These are phyloP conservation scores for Trypanosoma lewisi DNA, from an alignment of 208 protist genomes.

Conservation along the genomic window DNA sequence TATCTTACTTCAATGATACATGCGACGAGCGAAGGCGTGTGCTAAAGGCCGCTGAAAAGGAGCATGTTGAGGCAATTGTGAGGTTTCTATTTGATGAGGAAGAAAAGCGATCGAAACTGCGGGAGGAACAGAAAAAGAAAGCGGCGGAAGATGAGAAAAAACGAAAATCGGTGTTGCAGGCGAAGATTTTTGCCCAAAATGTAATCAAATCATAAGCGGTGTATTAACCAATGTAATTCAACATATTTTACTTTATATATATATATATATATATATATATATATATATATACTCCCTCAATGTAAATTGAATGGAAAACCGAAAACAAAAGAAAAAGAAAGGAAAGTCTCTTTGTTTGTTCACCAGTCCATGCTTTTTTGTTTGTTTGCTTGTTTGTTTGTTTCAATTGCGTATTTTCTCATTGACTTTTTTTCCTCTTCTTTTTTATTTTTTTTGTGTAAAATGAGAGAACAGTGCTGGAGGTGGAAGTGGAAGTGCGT, in stretches of 20 bases:
- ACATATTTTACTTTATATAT: slow-evolving; percentile 12
- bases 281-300: slow-evolving; percentile 19
- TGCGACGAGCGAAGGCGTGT: slow-evolving; percentile 65
- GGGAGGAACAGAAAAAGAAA: slow-evolving; percentile 22
- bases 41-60: slow-evolving; percentile 40
- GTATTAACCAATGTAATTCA: too few relatives aligned
- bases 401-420: too few relatives aligned
- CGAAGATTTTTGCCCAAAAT: slow-evolving; percentile 14
- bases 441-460: background rate
- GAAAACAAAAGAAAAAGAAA: slow-evolving; percentile 1
- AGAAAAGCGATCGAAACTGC: slow-evolving; percentile 27
- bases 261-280: slow-evolving; percentile 28
- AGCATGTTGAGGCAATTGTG: slow-evolving; percentile 38
- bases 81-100: slow-evolving; percentile 44
- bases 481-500: background rate
- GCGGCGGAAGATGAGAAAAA: slow-evolving; percentile 31
- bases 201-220: background rate
- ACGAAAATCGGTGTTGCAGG: slow-evolving; percentile 23
- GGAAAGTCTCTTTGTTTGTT: background rate
- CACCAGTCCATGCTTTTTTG: background rate
- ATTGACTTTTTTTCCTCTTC: too few relatives aligned
- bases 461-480: background rate
- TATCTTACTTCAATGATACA: slow-evolving; percentile 55
- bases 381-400: background rate
- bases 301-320: slow-evolving; percentile 5